These are phyloP conservation scores for Dioscorea dumetorum DNA, from an alignment of 106 monocot species.

Conservation along the genomic window DNA sequence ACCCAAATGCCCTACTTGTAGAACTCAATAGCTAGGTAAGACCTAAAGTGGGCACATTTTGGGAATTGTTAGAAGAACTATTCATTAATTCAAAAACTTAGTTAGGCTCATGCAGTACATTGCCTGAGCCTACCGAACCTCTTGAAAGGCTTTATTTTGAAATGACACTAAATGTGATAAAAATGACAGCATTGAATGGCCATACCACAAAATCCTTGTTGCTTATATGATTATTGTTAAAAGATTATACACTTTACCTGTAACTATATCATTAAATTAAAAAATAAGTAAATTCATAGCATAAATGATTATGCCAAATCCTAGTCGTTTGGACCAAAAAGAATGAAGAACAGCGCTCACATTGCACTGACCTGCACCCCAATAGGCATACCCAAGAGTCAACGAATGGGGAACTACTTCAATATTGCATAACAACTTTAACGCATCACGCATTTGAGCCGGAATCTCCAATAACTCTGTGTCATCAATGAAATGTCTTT, in stretches of 20 bases:
- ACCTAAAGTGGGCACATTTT: no score
- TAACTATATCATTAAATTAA: neutral
- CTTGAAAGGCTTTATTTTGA: no score
- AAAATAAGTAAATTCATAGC: no score
- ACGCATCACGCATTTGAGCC: slow-evolving; percentile 25
- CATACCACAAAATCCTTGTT: neutral
- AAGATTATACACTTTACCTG: neutral
- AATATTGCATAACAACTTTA: slow-evolving; percentile 58
- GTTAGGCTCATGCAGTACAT: no score
- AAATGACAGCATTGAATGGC: neutral
- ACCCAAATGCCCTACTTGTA: no score
- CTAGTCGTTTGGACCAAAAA: neutral
- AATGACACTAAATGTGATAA: neutral
- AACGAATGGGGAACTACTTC: slow-evolving; percentile 65
- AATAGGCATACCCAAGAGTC: slow-evolving; percentile 91
- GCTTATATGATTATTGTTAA: neutral
- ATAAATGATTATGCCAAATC: neutral
- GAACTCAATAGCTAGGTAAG: no score
- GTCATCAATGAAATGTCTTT: slow-evolving; percentile 3
- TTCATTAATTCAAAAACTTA: no score
- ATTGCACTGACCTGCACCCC: slow-evolving; percentile 77
- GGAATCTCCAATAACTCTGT: slow-evolving; percentile 78
- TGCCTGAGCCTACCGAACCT: no score
- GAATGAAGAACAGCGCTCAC: neutral
- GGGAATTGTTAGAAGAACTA: no score